A percentile compares a stretch with the other conserved stretches of the same genome.
Conservation (phyloP, 805 yeast species). For the Maudiozyma bulderi region DNA sequence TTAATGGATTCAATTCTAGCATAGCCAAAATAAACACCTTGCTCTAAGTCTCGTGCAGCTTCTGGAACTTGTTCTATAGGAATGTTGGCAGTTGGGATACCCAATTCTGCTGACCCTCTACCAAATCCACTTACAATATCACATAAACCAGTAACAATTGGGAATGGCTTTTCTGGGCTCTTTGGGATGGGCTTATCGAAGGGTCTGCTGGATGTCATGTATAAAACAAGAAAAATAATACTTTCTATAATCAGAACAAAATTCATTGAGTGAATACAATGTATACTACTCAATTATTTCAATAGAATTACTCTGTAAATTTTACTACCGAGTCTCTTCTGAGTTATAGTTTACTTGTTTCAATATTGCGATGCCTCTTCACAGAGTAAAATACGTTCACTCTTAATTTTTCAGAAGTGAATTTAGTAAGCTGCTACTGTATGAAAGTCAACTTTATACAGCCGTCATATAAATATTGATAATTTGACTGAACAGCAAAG, state of each 20-base stretch:
- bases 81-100: conserved; percentile 92
- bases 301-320: too few species aligned
- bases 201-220: conserved; percentile 8
- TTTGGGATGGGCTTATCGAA: conserved; percentile 31
- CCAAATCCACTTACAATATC: conserved; percentile 79
- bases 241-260: conserved; percentile 1
- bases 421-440: too few species aligned
- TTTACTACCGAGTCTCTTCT: too few species aligned
- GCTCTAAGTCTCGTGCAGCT: conserved; percentile 34
- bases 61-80: conserved; percentile 44
- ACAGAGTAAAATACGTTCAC: too few species aligned
- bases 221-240: conserved; percentile 3
- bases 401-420: too few species aligned
- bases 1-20: conserved; percentile 30
- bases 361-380: too few species aligned
- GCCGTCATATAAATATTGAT: too few species aligned
- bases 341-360: too few species aligned
- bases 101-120: conserved; percentile 86
- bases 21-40: conserved; percentile 92
- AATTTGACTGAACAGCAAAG: too few species aligned
- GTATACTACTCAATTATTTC: too few species aligned
- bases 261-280: not conserved
- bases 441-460: too few species aligned
- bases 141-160: conserved; percentile 38
- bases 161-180: conserved; percentile 37